Percentiles rank a stretch among this genome's conserved stretches.
Conservation (phyloP, 139 green algal genomes). For the Coelastrella sp. region DNA sequence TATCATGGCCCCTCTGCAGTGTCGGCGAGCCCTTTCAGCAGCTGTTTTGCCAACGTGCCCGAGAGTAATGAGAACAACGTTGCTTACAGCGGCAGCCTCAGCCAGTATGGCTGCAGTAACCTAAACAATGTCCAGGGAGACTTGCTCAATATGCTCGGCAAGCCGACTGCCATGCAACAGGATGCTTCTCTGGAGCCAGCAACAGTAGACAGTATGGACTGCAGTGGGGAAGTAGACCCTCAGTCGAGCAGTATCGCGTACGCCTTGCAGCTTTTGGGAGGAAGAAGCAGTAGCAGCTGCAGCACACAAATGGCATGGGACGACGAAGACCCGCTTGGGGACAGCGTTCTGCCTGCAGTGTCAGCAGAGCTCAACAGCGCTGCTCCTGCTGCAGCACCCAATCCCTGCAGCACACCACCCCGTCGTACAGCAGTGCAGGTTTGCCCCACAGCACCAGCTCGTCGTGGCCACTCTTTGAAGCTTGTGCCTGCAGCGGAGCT, state of each 20-base stretch:
- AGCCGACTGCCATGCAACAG: background rate
- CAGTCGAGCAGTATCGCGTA: background rate
- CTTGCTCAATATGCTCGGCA: background rate
- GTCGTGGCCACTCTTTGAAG: background rate
- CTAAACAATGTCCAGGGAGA: background rate
- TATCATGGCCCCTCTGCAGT: background rate
- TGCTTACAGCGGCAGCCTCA: background rate
- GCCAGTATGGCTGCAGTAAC: background rate
- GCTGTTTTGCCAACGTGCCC: background rate
- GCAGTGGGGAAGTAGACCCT: background rate
- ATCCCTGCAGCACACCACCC: background rate
- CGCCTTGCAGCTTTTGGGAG: background rate
- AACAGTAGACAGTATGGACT: background rate
- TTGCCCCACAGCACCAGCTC: background rate
- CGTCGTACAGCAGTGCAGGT: background rate
- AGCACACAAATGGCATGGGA: background rate
- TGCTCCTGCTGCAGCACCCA: background rate
- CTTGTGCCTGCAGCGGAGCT: background rate
- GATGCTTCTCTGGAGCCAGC: background rate
- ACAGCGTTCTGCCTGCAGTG: background rate
- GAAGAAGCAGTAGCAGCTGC: background rate
- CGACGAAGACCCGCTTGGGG: background rate
- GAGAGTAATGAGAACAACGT: background rate
- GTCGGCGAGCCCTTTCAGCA: background rate
- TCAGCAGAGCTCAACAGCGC: background rate